These are phyloP conservation scores for Turnera subulata DNA, from an alignment of 345 rosid genomes.

Conservation along the genomic window DNA sequence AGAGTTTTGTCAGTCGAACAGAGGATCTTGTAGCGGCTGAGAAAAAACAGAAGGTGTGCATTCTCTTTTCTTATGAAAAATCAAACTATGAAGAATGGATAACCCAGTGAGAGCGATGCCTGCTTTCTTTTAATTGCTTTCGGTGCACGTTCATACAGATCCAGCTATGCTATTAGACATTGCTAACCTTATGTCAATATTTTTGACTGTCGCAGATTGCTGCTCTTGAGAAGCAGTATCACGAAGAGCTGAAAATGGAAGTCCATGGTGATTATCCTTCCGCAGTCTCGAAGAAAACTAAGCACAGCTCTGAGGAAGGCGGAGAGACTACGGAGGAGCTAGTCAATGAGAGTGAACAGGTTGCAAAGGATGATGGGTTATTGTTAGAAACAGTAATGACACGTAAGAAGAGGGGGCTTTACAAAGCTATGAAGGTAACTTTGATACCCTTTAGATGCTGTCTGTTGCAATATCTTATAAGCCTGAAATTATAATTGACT, in stretches of 20 bases:
- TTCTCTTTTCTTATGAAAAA: not conserved
- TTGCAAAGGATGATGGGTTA: conserved; percentile 35
- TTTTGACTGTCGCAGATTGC: conserved; percentile 52
- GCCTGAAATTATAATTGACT: not conserved
- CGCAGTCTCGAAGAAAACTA: conserved; percentile 16
- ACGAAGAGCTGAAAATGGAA: conserved; percentile 71
- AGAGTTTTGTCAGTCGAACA: conserved; percentile 61
- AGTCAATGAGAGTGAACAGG: conserved; percentile 36
- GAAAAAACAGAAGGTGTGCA: conserved; percentile 53
- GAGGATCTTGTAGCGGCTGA: conserved; percentile 77
- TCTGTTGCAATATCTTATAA: not conserved
- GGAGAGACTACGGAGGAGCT: conserved; percentile 33
- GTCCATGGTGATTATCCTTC: conserved; percentile 34
- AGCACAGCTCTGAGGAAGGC: conserved; percentile 22
- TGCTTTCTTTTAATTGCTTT: not conserved
- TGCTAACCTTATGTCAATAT: not conserved
- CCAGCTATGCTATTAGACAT: not conserved
- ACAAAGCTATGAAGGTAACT: conserved; percentile 63
- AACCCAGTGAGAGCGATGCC: not conserved
- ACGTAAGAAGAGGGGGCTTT: conserved; percentile 60
- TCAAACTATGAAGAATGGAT: not conserved
- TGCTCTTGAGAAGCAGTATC: conserved; percentile 72
- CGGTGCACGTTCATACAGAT: not conserved
- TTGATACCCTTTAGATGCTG: not conserved
- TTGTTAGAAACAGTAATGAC: conserved; percentile 46